Base-by-base conservation (phyloP, 805 yeast genomes). In the Zygotorulaspora chibaensis region DNA sequence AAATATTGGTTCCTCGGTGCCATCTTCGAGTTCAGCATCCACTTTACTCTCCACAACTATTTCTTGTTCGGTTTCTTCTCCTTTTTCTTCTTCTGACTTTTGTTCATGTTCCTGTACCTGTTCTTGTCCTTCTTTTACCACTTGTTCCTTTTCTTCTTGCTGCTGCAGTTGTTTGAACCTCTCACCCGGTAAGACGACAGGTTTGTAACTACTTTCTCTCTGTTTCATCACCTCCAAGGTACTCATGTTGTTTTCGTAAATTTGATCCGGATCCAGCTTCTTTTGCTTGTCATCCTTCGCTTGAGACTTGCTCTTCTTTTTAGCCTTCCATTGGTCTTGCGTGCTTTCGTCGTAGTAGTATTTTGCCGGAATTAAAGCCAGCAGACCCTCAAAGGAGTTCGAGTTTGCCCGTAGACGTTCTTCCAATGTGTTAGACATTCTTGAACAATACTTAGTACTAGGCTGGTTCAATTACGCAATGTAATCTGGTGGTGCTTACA, bases 361-460 rank as follows among this genome's bases (percentile, higher is more conserved):
- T 61, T 89, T 88, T 2, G 97, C 96, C 2, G 98, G 97, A 47
- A 91, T 90, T 65, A 91, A 71, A 16, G 96, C 87, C 48, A 91
- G 72, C 42, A 91, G 71, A 18, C 97, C 96, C 62, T 87, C 87
- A 64, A 91, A 91, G 3, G 96, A 88, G 42, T 80, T 71, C 11
- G 93, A 81, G 61, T 84, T 89, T 27, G 80, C 79, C 66, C 84
- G 81, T 55, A 86, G 75, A 54, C 95, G 80, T 61, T 86, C 93
- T 65, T 82, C 84, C 53, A 82, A 68, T 27, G 83, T 72, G 56
- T 80, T 79, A 55, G 80, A 73, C 84, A 79, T 68, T n/a, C 16
- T 13, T 13, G 9, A 35, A 11, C 18, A 20, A 12, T 12, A 12
- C 15, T 29, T 12, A 8, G 15, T 29, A 12, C 33, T 5, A 29